Conservation (phyloP, 2,329 filamentous ascomycete genomes). For the Elsinoe fawcettii region DNA sequence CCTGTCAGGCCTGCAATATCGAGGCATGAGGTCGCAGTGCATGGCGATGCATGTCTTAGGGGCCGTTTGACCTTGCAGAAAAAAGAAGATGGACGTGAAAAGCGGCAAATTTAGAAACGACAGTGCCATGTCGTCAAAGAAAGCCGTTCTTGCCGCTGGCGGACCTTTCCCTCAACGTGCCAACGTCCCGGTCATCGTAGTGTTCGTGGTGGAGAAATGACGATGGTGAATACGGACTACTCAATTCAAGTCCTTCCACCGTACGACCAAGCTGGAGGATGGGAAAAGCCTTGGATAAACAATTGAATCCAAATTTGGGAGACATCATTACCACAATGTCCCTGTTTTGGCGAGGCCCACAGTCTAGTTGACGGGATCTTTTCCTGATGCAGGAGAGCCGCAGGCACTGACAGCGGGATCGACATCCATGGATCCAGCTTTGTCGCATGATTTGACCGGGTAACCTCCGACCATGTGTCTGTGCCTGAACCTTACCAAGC, state of each 20-base stretch:
- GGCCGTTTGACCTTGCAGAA: conserved; percentile 3
- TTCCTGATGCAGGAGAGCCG: conserved; percentile 1
- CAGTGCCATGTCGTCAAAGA: conserved; percentile 3
- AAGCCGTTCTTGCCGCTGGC: not conserved
- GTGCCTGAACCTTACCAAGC: conserved; percentile 9
- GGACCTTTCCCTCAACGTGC: conserved; percentile 7
- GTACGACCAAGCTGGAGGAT: too few species aligned
- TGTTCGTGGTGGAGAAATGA: not conserved
- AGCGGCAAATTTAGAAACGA: conserved; percentile 4
- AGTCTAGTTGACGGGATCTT: not conserved
- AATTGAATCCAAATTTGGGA: conserved; percentile 8
- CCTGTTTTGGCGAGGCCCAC: not conserved
- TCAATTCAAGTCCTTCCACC: too few species aligned
- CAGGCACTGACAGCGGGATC: conserved; percentile 1
- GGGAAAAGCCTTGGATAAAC: too few species aligned
- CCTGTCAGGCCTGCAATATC: not conserved
- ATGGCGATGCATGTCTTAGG: conserved; percentile 8
- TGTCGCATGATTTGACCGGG: conserved; percentile 2
- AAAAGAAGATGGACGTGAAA: not conserved
- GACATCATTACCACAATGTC: conserved; percentile 2
- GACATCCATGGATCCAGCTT: not conserved
- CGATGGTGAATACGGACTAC: not conserved
- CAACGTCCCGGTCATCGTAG: not conserved
- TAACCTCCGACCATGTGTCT: not conserved
- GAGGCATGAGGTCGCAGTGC: not conserved